phyloP scores from a whole-genome alignment of 2,329 filamentous ascomycete genomes.

The Fusarium guadeloupense region DNA sequence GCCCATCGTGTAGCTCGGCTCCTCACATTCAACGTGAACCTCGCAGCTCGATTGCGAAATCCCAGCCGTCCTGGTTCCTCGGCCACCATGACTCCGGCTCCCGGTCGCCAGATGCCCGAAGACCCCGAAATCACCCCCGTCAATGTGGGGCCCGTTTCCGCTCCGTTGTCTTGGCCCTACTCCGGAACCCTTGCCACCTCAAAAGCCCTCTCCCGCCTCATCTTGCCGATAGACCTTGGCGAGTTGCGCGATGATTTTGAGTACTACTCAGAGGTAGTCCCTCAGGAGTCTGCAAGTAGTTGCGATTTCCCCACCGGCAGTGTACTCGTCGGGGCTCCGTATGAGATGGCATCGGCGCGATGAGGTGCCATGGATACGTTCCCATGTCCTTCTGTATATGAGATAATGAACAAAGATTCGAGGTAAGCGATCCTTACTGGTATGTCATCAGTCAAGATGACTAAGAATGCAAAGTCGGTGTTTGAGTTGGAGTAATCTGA shows the following conservation, averaged over 20 bases:
- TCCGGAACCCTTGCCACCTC: slow-evolving; percentile 47
- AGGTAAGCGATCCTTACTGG: not conserved
- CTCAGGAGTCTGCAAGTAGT: slow-evolving; percentile 41
- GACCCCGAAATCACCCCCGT: slow-evolving; percentile 23
- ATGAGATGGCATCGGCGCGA: slow-evolving; percentile 18
- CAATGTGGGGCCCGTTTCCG: slow-evolving; percentile 35
- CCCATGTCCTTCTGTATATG: not conserved
- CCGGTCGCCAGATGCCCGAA: slow-evolving; percentile 24
- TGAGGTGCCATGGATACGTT: not conserved
- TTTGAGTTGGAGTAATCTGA: slow-evolving; percentile 20
- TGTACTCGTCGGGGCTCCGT: slow-evolving; percentile 23
- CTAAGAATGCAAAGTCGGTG: slow-evolving; percentile 30
- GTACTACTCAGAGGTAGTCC: slow-evolving; percentile 46
- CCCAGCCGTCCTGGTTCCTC: slow-evolving; percentile 37
- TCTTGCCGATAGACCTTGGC: slow-evolving; percentile 44
- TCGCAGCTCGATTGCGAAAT: slow-evolving; percentile 47
- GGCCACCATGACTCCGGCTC: slow-evolving; percentile 23
- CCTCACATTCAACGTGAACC: slow-evolving; percentile 48
- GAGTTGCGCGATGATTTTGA: slow-evolving; percentile 47
- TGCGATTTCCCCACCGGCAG: slow-evolving; percentile 41
- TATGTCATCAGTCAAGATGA: slow-evolving; percentile 18
- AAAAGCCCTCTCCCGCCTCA: slow-evolving; percentile 45
- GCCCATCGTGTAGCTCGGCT: slow-evolving; percentile 48
- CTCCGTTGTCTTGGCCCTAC: slow-evolving; percentile 32
- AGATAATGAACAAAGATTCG: not conserved